Base-by-base conservation (phyloP, 805 yeast species). In the Starmerella stellata region DNA sequence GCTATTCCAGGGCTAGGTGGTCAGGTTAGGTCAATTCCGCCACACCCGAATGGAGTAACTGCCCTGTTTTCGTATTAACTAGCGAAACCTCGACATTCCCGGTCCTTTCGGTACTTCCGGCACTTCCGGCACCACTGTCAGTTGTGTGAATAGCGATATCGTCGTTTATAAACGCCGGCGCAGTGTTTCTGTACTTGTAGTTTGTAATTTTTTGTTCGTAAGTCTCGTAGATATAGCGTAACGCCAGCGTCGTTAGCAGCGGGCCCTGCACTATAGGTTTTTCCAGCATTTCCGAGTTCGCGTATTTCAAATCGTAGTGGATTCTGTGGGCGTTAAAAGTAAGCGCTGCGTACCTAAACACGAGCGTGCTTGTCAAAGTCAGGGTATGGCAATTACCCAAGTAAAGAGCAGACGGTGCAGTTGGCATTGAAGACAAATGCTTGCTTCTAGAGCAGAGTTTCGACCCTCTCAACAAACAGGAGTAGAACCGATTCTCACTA, bases 311-410 rank as follows among this genome's bases (percentile, higher is more conserved):
- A 51, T 80, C 79, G 55, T 73, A 75, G 58, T 87, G 98, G 30
- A 87, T 80, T 41, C 68, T 66, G 57, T 87, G 98, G 3, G 92
- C 65, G 54, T 87, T 87, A 59, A 74, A 75, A 1, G 90, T 75
- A 38, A 90, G 55, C 11, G 80, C 76, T 34, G 87, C 74, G 58
- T 74, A 79, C 44, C 81, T 60, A 46, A 73, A 65, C 27, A 73
- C 61, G 30, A 70, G 63, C 5, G 62, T 51, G 38, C 59, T 57
- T 4, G 68, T 52, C 31, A 70, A 67, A 18, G 39, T 58, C 31
- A 63, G 50, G 18, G 46, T 48, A 35, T 52, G 57, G 9, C n/a
- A n/a, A n/a, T n/a, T n/a, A n/a, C n/a, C n/a, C n/a, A n/a, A n/a
- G n/a, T n/a, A n/a, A n/a, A n/a, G n/a, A n/a, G n/a, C n/a, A n/a